Conservation (phyloP, 2,329 filamentous ascomycete genomes). For the Colletotrichum sp. region DNA sequence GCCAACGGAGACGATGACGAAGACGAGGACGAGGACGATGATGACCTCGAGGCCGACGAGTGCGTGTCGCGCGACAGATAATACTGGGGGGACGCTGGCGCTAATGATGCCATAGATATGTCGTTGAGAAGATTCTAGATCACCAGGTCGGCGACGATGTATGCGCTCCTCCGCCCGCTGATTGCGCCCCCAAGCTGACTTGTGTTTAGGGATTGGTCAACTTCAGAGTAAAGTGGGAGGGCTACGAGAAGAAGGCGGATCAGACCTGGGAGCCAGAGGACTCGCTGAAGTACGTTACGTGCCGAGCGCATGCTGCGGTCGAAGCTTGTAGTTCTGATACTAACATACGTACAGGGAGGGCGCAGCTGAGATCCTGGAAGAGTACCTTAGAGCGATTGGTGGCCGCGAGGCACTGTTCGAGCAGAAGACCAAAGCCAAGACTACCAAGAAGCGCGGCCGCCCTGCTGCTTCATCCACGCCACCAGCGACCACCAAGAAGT, state of each 20-base stretch:
- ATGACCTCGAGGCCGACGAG: slow-evolving; percentile 39
- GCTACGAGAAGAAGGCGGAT: slow-evolving; percentile 73
- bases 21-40: slow-evolving; percentile 46
- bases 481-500: slow-evolving; percentile 47
- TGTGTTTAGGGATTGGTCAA: slow-evolving; percentile 50
- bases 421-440: slow-evolving; percentile 53
- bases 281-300: slow-evolving; percentile 61
- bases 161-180: slow-evolving; percentile 24
- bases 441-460: slow-evolving; percentile 64
- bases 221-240: slow-evolving; percentile 83
- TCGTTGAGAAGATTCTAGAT: slow-evolving; percentile 75
- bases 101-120: slow-evolving; percentile 56
- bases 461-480: slow-evolving; percentile 42
- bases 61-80: not conserved
- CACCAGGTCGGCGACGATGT: slow-evolving; percentile 68
- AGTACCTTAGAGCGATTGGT: slow-evolving; percentile 68
- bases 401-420: slow-evolving; percentile 63
- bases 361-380: slow-evolving; percentile 64
- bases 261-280: slow-evolving; percentile 81
- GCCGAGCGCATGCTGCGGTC: not conserved
- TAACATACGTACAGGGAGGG: slow-evolving; percentile 49
- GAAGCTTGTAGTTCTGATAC: not conserved
- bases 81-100: not conserved
- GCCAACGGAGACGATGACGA: slow-evolving; percentile 40
- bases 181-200: not conserved